phyloP scores from a whole-genome alignment of 805 yeast species.

The Ogataea glucozyma region DNA sequence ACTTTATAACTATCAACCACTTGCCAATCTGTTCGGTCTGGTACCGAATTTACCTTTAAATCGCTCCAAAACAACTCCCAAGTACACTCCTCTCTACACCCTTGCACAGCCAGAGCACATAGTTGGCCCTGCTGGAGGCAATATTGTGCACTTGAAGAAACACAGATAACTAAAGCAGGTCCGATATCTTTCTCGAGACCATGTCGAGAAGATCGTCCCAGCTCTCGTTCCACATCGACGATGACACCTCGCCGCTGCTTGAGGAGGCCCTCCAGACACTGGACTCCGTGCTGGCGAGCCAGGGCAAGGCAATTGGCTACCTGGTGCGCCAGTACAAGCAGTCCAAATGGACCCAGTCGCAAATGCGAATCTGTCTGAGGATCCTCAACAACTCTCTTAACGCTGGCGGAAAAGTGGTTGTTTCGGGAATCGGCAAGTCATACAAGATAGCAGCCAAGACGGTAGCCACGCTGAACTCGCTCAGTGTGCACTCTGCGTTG shows the following conservation, averaged over 20 bases:
- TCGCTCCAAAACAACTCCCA: too few relatives aligned
- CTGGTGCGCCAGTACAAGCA: constrained; percentile 46
- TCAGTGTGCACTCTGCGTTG: constrained; percentile 64
- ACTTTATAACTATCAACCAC: neutral
- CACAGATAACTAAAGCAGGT: too few relatives aligned
- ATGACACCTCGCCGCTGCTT: constrained; percentile 27
- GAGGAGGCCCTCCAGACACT: constrained; percentile 34
- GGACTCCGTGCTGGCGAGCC: constrained; percentile 43
- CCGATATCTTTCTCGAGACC: too few relatives aligned
- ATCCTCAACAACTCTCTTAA: constrained; percentile 44
- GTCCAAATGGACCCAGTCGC: constrained; percentile 46
- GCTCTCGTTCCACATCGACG: constrained; percentile 27
- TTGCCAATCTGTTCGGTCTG: too few relatives aligned
- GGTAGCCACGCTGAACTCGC: constrained; percentile 80
- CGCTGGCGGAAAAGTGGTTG: constrained; percentile 65
- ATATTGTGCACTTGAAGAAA: neutral
- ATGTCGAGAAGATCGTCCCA: constrained; percentile 32
- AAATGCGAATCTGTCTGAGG: constrained; percentile 45
- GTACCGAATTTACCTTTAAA: too few relatives aligned
- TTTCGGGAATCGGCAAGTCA: constrained; percentile 86
- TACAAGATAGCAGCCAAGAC: constrained; percentile 75
- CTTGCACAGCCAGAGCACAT: too few relatives aligned
- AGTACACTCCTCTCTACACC: too few relatives aligned
- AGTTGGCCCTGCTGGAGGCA: too few relatives aligned
- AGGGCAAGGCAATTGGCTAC: constrained; percentile 48